Conservation (phyloP, 2,329 filamentous ascomycete species). For the Ophiostoma ips region DNA sequence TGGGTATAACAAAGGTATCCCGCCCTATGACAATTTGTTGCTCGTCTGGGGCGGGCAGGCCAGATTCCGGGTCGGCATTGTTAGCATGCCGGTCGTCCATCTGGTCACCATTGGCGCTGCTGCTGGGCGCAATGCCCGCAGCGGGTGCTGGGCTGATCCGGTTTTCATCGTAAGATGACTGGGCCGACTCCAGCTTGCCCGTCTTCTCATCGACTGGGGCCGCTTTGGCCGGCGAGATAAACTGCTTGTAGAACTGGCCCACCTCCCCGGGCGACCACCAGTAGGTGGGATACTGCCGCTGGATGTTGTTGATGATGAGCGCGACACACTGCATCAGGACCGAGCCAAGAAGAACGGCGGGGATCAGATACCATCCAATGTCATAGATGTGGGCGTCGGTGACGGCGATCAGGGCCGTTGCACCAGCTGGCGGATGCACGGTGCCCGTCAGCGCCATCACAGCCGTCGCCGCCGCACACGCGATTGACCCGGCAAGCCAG, state of each 20-base stretch:
- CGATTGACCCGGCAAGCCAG: slow-evolving; percentile 51
- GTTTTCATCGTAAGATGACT: neutral
- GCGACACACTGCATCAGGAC: slow-evolving; percentile 48
- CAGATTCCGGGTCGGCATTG: neutral
- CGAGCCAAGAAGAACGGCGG: slow-evolving; percentile 46
- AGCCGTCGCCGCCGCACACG: slow-evolving; percentile 48
- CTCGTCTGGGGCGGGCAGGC: neutral
- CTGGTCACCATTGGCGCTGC: neutral
- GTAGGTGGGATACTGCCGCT: slow-evolving; percentile 51
- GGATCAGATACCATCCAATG: slow-evolving; percentile 57
- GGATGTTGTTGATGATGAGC: slow-evolving; percentile 54
- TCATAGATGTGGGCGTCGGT: slow-evolving; percentile 37
- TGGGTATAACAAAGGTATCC: slow-evolving; percentile 4
- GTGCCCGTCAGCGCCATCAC: slow-evolving; percentile 59
- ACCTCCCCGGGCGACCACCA: slow-evolving; percentile 47
- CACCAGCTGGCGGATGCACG: slow-evolving; percentile 60
- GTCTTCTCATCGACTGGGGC: neutral
- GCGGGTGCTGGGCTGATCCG: neutral
- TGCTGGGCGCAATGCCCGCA: neutral
- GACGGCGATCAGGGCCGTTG: slow-evolving; percentile 57
- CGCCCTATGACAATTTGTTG: slow-evolving; percentile 2
- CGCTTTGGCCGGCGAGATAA: slow-evolving; percentile 7
- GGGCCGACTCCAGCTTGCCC: neutral
- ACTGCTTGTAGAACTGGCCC: slow-evolving; percentile 13
- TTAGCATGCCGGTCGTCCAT: neutral